phyloP scores from a whole-genome alignment of 2,329 filamentous ascomycete genomes.

The Pezicula rhizophila region DNA sequence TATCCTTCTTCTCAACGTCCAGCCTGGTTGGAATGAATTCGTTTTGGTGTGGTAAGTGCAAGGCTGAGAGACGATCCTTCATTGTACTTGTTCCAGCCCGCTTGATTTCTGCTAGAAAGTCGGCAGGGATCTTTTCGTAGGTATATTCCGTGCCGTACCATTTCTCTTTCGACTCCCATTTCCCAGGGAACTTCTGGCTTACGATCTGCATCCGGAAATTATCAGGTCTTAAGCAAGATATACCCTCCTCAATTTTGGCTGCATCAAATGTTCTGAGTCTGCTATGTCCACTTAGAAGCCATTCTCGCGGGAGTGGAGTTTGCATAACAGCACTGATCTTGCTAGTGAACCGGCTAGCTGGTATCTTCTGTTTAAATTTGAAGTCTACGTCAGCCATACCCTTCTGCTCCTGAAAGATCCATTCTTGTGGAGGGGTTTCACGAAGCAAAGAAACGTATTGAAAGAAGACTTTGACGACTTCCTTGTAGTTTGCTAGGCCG shows the following conservation, averaged over 20 bases:
- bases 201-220: slow-evolving; percentile 84
- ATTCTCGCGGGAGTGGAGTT: slow-evolving; percentile 77
- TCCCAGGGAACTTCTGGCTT: slow-evolving; percentile 75
- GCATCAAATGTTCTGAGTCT: slow-evolving; percentile 73
- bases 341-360: slow-evolving; percentile 84
- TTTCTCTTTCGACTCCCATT: slow-evolving; percentile 83
- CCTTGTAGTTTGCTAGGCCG: slow-evolving; percentile 49
- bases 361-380: slow-evolving; percentile 88
- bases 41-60: slow-evolving; percentile 88
- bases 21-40: slow-evolving; percentile 92
- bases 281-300: slow-evolving; percentile 75
- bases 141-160: slow-evolving; percentile 98
- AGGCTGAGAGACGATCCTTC: slow-evolving; percentile 55
- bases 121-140: slow-evolving; percentile 68
- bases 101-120: slow-evolving; percentile 67
- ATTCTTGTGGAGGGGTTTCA: slow-evolving; percentile 75
- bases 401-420: slow-evolving; percentile 92
- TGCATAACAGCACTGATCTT: slow-evolving; percentile 85
- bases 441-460: slow-evolving; percentile 82
- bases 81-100: slow-evolving; percentile 53
- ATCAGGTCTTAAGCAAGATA: slow-evolving; percentile 73
- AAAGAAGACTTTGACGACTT: slow-evolving; percentile 63
- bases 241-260: slow-evolving; percentile 64
- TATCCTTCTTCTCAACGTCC: slow-evolving; percentile 89
- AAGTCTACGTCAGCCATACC: slow-evolving; percentile 89